A percentile compares a stretch with the other conserved stretches of the same genome.
These are phyloP conservation scores for Paspalum notatum DNA, from an alignment of 176 grass and related monocot species.

Conservation along the genomic window DNA sequence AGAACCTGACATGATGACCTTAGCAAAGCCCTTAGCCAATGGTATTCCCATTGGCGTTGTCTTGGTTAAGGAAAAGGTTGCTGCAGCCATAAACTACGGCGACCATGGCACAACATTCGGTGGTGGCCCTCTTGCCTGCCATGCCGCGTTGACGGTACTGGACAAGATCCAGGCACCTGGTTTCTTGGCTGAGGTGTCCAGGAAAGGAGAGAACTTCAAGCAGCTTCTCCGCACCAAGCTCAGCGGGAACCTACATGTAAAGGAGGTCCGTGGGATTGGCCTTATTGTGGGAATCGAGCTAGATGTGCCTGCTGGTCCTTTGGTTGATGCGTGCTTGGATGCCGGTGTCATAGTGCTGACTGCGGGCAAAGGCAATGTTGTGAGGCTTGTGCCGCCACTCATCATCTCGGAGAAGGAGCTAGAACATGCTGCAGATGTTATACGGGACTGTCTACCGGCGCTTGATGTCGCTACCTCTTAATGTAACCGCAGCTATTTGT, in stretches of 20 bases:
- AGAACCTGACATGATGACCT: constrained; percentile 80
- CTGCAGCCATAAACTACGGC: constrained; percentile 61
- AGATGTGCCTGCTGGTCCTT: constrained; percentile 56
- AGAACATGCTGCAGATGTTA: constrained; percentile 60
- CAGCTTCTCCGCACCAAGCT: constrained; percentile 66
- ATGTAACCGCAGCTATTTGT: neutral
- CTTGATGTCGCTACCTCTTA: constrained; percentile 41
- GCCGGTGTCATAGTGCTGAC: constrained; percentile 76
- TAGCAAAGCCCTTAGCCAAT: constrained; percentile 78
- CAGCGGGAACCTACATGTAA: constrained; percentile 59
- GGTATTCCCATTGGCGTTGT: constrained; percentile 75
- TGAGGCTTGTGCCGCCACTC: constrained; percentile 74
- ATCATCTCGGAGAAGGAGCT: constrained; percentile 83
- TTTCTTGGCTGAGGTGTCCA: constrained; percentile 64
- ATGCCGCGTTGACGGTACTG: constrained; percentile 63
- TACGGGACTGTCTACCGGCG: constrained; percentile 64
- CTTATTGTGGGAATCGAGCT: constrained; percentile 79
- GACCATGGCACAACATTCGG: constrained; percentile 91
- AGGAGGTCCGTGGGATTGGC: constrained; percentile 70
- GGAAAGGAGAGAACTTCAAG: constrained; percentile 74
- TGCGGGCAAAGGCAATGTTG: constrained; percentile 86
- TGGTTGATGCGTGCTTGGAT: constrained; percentile 68
- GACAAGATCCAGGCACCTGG: constrained; percentile 70
- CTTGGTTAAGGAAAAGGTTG: constrained; percentile 70
- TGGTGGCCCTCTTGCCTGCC: constrained; percentile 61